Evolutionary conservation across 352 stramenopile genomes (phyloP), one percentile per base, ranked within the genome.

Genomic region (Pseudoperonospora humuli): DNA sequence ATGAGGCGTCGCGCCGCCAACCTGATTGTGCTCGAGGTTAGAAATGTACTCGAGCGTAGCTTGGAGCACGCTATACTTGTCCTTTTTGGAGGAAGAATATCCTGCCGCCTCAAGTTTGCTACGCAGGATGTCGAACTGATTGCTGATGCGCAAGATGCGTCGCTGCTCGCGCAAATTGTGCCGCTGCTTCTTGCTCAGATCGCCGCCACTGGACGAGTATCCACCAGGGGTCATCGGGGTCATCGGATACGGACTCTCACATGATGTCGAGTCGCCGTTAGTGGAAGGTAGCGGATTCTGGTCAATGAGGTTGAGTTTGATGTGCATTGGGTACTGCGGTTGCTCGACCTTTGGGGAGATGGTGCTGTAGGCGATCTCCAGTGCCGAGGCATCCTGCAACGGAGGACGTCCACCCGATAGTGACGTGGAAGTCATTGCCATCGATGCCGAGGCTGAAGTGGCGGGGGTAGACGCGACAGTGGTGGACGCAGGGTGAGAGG

Each of bases 21-120:
- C 55, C 45, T 84, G 70, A 55, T 85, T 82, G 39, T 61, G 64
- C 48, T 91, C 78, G 20, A 91, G 67, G 40, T 78, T 71, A 5
- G 44, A 64, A 45, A 91, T 86, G 63, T 91, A 91, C 51, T 87
- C 78, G 40, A 91, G 72, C 38, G 78, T 91, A 15, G 78, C 75
- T 45, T 87, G 75, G 11, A 91, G 63, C 36, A 91, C 77, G 36
- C 71, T 86, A 57, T 86, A 86, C 57, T 91, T 91, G 70, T 91
- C 78, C 49, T 86, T 91, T 65, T 88, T 91, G 37, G 69, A 79
- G 4, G 69, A 81, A 26, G 67, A 67, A 57, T 86, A 88, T 20
- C 75, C 75, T 6, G 70, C 78, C 5, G 34, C 60, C 39, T 91
- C 78, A 15, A 91, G 74, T 45, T 86, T 91, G 39, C 65, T 66